Base-by-base conservation (phyloP, 371 early-diverging fungal species). In the Mucor saturninus region DNA sequence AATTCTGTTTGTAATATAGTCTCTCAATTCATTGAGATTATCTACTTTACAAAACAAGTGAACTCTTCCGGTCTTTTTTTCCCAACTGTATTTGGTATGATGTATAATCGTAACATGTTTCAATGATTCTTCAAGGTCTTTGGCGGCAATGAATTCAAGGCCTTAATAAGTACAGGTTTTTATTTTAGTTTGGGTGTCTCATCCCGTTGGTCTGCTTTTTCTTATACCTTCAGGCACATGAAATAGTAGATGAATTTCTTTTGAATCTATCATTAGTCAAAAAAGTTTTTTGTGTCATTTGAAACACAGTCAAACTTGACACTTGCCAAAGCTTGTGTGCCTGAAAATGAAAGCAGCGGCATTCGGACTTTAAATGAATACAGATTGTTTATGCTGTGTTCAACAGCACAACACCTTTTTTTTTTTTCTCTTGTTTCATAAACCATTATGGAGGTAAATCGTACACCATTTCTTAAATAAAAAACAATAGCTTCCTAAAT, bases 141-240 rank as follows among this genome's bases (percentile, higher is more conserved):
- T 54, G 1, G 39, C 58, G 29, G 73, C 73, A 31, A 72, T 48
- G 28, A 55, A 66, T 30, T 76, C 76, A 10, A 76, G 53, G 21
- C 76, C 76, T 75, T 60, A 40, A 11, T 40, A 40, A 11, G 26
- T 56, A 21, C 21, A 6, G 14, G n/a, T 46, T 52, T 10, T 51
- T 13, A 31, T 38, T 54, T 38, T 35, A n/a, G 11, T 53, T 53
- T 5, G 11, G 8, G 14, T 37, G 11, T 8, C 14, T 10, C 30
- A 26, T 46, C 21, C 21, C 8, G 3, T 46, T 26, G n/a, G 3
- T 46, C 21, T n/a, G 13, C 15, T n/a, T 42, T 46, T 26, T 46
- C 21, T 46, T 21, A 46, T 60, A 68, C 72, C 72, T 65, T 68
- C 61, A 43, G 73, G 73, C 7, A 73, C 73, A 62, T 68, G 61